Base-by-base conservation (phyloP, 805 yeast species). In the Komagataella kurtzmanii region DNA sequence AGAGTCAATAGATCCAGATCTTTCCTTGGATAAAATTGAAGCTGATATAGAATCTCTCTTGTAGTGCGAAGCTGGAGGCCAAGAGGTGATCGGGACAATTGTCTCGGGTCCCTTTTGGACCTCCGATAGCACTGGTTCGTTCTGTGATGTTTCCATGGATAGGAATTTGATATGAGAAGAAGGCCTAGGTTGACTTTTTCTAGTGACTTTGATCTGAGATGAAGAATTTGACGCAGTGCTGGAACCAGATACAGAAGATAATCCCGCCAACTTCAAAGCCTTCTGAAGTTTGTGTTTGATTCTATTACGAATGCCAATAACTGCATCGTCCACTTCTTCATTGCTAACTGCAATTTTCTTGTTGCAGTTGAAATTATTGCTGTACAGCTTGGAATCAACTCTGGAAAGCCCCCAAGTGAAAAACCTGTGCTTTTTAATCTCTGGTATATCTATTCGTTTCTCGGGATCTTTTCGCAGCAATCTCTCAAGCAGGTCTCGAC, bases 401-500 rank as follows among this genome's bases (percentile, higher is more conserved):
- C 63, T 57, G 1, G 63, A 54, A 10, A 65, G 53, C 3, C 67
- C 69, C 44, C 60, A 59, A 10, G 57, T 50, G 52, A 64, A 65
- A 68, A 95, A 89, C 1, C 88, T 85, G 65, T 91, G 96, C 6
- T 65, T 64, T 64, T 88, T 89, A 52, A 89, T 83, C 24, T 85
- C 86, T 12, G 69, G 65, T 44, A 91, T 82, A 17, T 81, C 82
- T 18, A 84, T 76, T 61, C 99, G 75, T 46, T 74, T 67, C 7
- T 64, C 60, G 3, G 95, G 89, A 61, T 87, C 77, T 61, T 88
- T 91, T 44, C 74, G 76, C 24, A 93, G 71, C 58, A 93, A 63
- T 58, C 75, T 74, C 1, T 59, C 49, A 18, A 93, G 61, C 47
- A 93, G 67, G 60, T 88, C 88, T 46, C 73, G 75, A 14, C 81